A percentile compares a stretch with the other conserved stretches of the same genome.
Evolutionary conservation across 352 stramenopile species (phyloP).

Genomic region (Hyaloperonospora brassicae): DNA sequence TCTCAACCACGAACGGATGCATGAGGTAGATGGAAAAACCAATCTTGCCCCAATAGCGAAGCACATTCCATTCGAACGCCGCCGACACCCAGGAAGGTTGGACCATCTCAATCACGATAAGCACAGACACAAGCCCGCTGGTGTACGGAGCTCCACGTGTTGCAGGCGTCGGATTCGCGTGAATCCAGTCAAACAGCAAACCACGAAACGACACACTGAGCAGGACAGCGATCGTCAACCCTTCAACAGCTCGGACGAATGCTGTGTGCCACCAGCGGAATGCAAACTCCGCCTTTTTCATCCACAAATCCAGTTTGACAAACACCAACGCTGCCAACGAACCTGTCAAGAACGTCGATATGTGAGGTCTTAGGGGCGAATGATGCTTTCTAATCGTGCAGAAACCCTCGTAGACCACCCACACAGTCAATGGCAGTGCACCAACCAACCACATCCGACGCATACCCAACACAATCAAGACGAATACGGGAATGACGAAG

Average conservation of each 20-base stretch:
- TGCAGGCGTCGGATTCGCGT: conserved; percentile 8
- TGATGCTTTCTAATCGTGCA: conserved; percentile 6
- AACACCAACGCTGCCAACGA: conserved; percentile 10
- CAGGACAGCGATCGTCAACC: conserved; percentile 15
- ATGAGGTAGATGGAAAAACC: conserved; percentile 24
- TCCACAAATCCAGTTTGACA: conserved; percentile 3
- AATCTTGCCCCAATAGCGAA: conserved; percentile 23
- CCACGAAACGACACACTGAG: conserved; percentile 24
- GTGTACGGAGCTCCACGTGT: conserved; percentile 13
- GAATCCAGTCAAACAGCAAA: conserved; percentile 20
- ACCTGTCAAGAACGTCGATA: conserved; percentile 9
- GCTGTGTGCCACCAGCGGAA: conserved; percentile 11
- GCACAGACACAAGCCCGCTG: conserved; percentile 18
- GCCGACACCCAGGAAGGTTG: conserved; percentile 17
- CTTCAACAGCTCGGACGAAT: conserved; percentile 19
- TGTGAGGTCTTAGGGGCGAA: conserved; percentile 4
- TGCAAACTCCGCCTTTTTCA: conserved; percentile 4
- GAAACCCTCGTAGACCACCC: conserved; percentile 10
- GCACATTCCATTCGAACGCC: conserved; percentile 18
- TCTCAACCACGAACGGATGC: conserved; percentile 19
- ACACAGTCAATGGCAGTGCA: conserved; percentile 4
- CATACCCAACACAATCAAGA: conserved; percentile 4
- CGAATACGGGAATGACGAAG: conserved; percentile 10
- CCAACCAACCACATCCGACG: conserved; percentile 9
- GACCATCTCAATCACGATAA: conserved; percentile 23